Evolutionary conservation across 345 rosid species (phyloP), one percentile per base, ranked within the genome.

Genomic region (Anastatica hierochuntica): DNA sequence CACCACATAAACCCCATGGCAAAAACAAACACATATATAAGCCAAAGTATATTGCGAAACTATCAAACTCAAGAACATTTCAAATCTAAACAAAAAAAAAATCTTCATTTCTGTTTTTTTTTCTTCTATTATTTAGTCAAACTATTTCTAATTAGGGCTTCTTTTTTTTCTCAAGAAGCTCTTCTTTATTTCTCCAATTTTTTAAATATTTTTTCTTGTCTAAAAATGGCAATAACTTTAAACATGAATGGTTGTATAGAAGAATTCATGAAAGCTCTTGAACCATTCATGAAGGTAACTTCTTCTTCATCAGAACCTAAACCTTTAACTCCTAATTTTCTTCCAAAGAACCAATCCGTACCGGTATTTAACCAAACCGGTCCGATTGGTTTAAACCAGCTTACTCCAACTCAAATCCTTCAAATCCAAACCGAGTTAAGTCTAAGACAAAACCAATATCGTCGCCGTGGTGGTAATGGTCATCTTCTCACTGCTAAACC

Each of bases 361-460:
- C 69, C 23, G 38, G 21, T 9, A 15, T 38, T 5, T 55, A 66
- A 54, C 70, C 76, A 63, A 66, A 33, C 75, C 39, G 79, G 88
- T 21, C 66, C 74, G n/a, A 59, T 82, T 21, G 86, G 90, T 23
- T 76, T 88, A 1, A 82, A 76, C 54, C 81, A 79, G 17, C 84
- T 80, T 41, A 77, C 79, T 51, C 72, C 79, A 13, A 50, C 81
- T 58, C 97, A 88, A 67, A 79, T 89, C 67, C 81, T 70, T 6
- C 85, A 79, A 69, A 77, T 84, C 35, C 86, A 90, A 62, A 53
- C 80, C 17, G 79, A 90, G 49, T 21, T 84, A 58, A 23, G 26
- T 15, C 60, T 58, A 53, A 14, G 58, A 4, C 47, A 57, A 49
- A 57, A 35, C 41, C 59, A 58, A 37, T 1, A 60, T 66, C 66